phyloP scores from a whole-genome alignment of 163 green algal species.

The Coccomyxa subellipsoidea region DNA sequence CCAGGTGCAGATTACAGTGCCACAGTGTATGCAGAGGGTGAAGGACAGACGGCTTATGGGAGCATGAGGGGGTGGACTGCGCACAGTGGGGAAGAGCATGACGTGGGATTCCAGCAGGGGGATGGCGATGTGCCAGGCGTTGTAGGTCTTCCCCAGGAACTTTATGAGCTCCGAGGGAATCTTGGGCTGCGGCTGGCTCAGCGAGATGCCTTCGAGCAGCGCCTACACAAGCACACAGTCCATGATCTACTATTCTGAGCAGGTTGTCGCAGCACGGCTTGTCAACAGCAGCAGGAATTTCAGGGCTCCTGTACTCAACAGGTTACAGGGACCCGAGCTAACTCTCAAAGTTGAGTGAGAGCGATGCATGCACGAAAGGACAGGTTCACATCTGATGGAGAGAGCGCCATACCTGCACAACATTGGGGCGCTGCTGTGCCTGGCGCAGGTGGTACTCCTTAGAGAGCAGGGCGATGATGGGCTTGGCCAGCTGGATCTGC shows the following conservation, averaged over 20 bases:
- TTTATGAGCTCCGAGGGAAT: slow-evolving; percentile 96
- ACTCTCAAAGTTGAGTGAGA: too few species aligned
- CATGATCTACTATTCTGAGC: too few species aligned
- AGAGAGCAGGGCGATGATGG: slow-evolving; percentile 90
- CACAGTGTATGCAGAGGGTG: too few species aligned
- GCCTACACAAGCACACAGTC: slow-evolving; percentile 45
- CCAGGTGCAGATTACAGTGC: too few species aligned
- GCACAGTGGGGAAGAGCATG: slow-evolving; percentile 85
- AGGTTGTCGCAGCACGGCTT: too few species aligned
- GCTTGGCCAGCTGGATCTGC: slow-evolving; percentile 86
- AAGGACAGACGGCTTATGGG: too few species aligned
- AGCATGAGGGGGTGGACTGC: background rate
- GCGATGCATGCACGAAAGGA: too few species aligned
- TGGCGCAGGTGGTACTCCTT: slow-evolving; percentile 89
- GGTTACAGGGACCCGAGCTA: too few species aligned
- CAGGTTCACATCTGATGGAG: background rate
- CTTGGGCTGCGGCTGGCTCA: slow-evolving; percentile 97
- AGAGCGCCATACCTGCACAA: slow-evolving; percentile 58
- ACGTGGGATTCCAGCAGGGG: slow-evolving; percentile 94
- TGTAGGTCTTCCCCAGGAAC: slow-evolving; percentile 95
- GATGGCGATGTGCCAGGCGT: slow-evolving; percentile 96
- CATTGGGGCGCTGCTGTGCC: slow-evolving; percentile 76
- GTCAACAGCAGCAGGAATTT: too few species aligned
- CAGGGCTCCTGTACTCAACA: too few species aligned
- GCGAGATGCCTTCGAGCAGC: slow-evolving; percentile 83